phyloP scores from a whole-genome alignment of 225 moss, liverwort and hornwort species.

The Lunularia cruciata region DNA sequence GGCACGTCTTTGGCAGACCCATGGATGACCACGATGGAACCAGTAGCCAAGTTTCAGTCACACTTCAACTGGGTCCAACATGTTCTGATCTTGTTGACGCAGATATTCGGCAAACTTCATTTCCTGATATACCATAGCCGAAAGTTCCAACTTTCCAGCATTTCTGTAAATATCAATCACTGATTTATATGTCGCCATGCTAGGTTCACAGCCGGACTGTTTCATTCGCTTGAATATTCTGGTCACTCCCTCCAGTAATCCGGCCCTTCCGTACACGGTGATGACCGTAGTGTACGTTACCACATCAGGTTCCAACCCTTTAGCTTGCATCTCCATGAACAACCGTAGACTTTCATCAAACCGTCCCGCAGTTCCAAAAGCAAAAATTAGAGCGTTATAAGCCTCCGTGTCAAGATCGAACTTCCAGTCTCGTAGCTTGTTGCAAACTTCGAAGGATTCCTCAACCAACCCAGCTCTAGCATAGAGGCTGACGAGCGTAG shows the following conservation, averaged over 20 bases:
- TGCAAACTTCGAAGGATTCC: conserved; percentile 73
- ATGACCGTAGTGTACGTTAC: conserved; percentile 91
- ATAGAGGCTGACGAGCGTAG: conserved; percentile 70
- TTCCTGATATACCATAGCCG: conserved; percentile 90
- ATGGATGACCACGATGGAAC: too few relatives aligned
- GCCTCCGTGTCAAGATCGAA: conserved; percentile 68
- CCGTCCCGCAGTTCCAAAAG: conserved; percentile 79
- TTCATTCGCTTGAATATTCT: conserved; percentile 93
- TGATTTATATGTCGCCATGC: conserved; percentile 61
- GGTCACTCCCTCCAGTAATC: conserved; percentile 84
- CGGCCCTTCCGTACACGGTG: conserved; percentile 83
- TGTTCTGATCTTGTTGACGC: conserved; percentile 5
- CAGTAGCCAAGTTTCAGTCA: too few relatives aligned
- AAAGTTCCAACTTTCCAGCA: conserved; percentile 81
- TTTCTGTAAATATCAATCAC: conserved; percentile 69
- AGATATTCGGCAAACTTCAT: conserved; percentile 83
- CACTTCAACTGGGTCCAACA: background rate
- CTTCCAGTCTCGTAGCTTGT: conserved; percentile 59
- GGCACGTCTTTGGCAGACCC: too few relatives aligned
- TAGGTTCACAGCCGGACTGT: conserved; percentile 79
- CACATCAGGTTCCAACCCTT: conserved; percentile 62
- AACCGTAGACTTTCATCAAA: conserved; percentile 82
- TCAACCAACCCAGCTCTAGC: conserved; percentile 61
- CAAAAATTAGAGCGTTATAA: conserved; percentile 81
- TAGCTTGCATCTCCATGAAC: conserved; percentile 81